Evolutionary conservation across 2,329 filamentous ascomycete species (phyloP).

Genomic region (Rhytidhysteron rufulum): DNA sequence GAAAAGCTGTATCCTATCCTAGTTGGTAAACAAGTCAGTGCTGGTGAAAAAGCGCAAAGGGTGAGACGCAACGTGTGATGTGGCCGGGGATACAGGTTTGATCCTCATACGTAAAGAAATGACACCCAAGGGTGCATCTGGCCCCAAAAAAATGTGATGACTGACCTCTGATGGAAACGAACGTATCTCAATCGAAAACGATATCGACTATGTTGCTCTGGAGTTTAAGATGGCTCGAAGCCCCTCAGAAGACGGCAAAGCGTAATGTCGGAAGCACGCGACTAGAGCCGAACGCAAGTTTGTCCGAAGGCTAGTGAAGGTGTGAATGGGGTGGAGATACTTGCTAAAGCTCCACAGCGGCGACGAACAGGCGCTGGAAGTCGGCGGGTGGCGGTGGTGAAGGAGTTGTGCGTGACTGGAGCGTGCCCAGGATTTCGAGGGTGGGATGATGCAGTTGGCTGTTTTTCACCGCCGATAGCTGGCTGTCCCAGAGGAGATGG

Average conservation of each 20-base stretch:
- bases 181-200: constrained; percentile 13
- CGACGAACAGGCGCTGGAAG: constrained; percentile 25
- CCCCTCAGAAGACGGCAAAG: constrained; percentile 35
- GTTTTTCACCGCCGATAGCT: constrained; percentile 35
- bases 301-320: constrained; percentile 25
- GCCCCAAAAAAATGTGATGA: constrained; percentile 3
- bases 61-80: constrained; percentile 12
- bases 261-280: constrained; percentile 31
- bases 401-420: constrained; percentile 31
- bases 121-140: constrained; percentile 3
- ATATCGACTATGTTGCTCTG: constrained; percentile 20
- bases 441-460: constrained; percentile 19
- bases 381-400: constrained; percentile 19
- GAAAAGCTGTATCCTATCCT: too few relatives aligned
- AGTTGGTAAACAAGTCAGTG: too few relatives aligned
- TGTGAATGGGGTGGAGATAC: constrained; percentile 19
- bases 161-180: constrained; percentile 29
- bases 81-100: constrained; percentile 2
- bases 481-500: constrained; percentile 14
- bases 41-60: constrained; percentile 14
- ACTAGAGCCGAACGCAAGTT: constrained; percentile 22
- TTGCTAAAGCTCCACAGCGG: constrained; percentile 26
- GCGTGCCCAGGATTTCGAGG: constrained; percentile 33
- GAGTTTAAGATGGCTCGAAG: constrained; percentile 35
- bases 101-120: constrained; percentile 5